Conservation (phyloP, 306 rosid genomes). For the Heteromeles arbutifolia region DNA sequence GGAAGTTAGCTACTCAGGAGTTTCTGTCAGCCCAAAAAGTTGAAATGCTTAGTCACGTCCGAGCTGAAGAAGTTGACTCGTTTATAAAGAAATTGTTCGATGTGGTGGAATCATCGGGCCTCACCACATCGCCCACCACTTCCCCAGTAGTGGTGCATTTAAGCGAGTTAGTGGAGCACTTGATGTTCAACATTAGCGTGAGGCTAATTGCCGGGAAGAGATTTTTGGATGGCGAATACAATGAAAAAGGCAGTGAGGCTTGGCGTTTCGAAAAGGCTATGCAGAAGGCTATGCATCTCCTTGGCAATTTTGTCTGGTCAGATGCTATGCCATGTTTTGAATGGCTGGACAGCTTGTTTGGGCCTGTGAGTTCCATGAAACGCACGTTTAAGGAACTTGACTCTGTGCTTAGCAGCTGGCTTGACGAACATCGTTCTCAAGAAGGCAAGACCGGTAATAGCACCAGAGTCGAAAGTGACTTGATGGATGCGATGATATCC, state of each 20-base stretch:
- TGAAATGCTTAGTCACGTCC: conserved; percentile 29
- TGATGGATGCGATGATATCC: conserved; percentile 47
- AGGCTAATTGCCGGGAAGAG: conserved; percentile 49
- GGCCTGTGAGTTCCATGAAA: conserved; percentile 49
- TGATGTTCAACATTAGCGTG: conserved; percentile 39
- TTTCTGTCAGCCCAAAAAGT: conserved; percentile 26
- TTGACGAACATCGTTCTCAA: conserved; percentile 26
- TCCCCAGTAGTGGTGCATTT: conserved; percentile 15
- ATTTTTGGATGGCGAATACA: neutral
- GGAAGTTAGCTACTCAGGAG: conserved; percentile 36
- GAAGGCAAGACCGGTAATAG: neutral
- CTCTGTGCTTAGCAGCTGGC: conserved; percentile 33
- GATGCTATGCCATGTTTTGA: conserved; percentile 35
- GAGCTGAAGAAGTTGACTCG: conserved; percentile 25
- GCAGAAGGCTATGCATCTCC: conserved; percentile 31
- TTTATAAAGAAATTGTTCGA: conserved; percentile 30
- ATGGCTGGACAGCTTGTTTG: conserved; percentile 37
- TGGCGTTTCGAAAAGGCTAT: conserved; percentile 30
- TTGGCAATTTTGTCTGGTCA: conserved; percentile 43
- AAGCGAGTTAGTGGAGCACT: conserved; percentile 32
- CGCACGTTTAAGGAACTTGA: conserved; percentile 26
- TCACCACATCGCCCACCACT: neutral
- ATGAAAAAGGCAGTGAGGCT: conserved; percentile 26
- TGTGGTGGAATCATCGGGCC: neutral
- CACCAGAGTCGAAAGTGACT: conserved; percentile 14